Base-by-base conservation (phyloP, 257 asterid species). In the Ophiorrhiza pumila region DNA sequence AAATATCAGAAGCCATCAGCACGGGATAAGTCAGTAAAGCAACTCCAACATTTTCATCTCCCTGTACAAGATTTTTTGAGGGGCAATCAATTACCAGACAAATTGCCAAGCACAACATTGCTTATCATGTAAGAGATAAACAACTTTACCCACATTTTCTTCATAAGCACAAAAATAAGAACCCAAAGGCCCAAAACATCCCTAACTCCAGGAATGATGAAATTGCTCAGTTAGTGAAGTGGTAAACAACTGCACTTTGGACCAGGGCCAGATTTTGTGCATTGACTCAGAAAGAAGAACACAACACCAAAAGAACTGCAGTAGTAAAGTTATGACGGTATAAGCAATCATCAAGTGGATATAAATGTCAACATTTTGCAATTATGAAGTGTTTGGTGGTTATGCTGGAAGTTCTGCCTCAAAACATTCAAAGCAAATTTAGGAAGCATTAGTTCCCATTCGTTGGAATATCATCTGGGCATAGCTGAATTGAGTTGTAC, bases 1-100 rank as follows among this genome's bases (percentile, higher is more conserved):
- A 96, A 77, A 95, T 95, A 82, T 92, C 99, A 74, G 98, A 91
- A 53, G 99, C 96, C 97, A 95, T 95, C 81, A 95, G 85, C 76
- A 90, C 97, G 53, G 99, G 98, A 83, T 92, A 95, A 43, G 97
- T 92, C 74, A 95, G 84, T 71, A 92, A 93, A 67, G 87, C 97
- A 76, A 90, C 99, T 67, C 97, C 98, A 79, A 95, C 99, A 86
- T 90, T 95, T 71, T 95, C 97, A 86, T 84, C 96, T 60, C 98
- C 98, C 98, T 92, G 83, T 71, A 79, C 49, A 63, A 59, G 76
- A 68, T 39, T 41, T 25, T 34, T 60, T 65, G 14, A 29, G 27
- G 35, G 32, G 20, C 29, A 39, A 22, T 52, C 56, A 39, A 22
- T 52, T 46, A 47, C 53, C 8, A 61, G 37, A n/a, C 47, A 49